Percentiles rank a stretch among this genome's conserved stretches.
phyloP scores from a whole-genome alignment of 2,329 filamentous ascomycete species.

The Diatrype stigma region DNA sequence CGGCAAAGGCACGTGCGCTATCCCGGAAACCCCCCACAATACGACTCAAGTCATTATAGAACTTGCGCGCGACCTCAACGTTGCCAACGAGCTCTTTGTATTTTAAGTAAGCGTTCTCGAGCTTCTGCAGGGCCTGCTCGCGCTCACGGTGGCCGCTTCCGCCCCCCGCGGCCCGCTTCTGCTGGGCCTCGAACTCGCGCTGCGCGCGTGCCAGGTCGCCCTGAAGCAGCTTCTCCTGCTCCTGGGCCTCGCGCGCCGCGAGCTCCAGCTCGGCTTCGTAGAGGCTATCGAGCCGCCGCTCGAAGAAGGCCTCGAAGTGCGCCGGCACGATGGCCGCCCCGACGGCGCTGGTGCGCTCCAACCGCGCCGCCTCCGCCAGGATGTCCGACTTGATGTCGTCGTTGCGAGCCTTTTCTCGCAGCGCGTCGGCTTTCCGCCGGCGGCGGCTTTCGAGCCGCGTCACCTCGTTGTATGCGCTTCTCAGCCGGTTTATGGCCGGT shows the following conservation, averaged over 20 bases:
- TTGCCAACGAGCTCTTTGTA: conserved; percentile 96
- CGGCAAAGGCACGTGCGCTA: conserved; percentile 68
- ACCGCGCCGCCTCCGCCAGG: conserved; percentile 72
- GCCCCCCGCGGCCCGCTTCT: conserved; percentile 57
- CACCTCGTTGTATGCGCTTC: conserved; percentile 80
- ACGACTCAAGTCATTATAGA: conserved; percentile 92
- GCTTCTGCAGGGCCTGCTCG: conserved; percentile 77
- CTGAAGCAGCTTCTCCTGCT: conserved; percentile 67
- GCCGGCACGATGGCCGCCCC: conserved; percentile 80
- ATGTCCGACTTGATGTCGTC: conserved; percentile 90
- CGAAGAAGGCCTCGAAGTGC: conserved; percentile 90
- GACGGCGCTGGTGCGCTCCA: conserved; percentile 76
- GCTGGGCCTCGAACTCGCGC: conserved; percentile 66
- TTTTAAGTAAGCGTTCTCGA: conserved; percentile 90
- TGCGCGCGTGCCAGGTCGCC: conserved; percentile 71
- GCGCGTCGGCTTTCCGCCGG: conserved; percentile 70
- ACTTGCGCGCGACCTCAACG: conserved; percentile 85
- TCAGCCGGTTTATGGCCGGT: conserved; percentile 69
- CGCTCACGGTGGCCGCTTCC: conserved; percentile 66
- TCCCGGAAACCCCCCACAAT: conserved; percentile 83
- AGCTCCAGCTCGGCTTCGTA: conserved; percentile 77
- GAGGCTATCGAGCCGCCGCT: conserved; percentile 66
- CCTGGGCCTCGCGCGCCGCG: conserved; percentile 65
- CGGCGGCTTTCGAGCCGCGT: conserved; percentile 77
- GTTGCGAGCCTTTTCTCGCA: conserved; percentile 73